These are phyloP conservation scores for Aspergillus bridgeri DNA, from an alignment of 495 filamentous ascomycete genomes.

Conservation along the genomic window DNA sequence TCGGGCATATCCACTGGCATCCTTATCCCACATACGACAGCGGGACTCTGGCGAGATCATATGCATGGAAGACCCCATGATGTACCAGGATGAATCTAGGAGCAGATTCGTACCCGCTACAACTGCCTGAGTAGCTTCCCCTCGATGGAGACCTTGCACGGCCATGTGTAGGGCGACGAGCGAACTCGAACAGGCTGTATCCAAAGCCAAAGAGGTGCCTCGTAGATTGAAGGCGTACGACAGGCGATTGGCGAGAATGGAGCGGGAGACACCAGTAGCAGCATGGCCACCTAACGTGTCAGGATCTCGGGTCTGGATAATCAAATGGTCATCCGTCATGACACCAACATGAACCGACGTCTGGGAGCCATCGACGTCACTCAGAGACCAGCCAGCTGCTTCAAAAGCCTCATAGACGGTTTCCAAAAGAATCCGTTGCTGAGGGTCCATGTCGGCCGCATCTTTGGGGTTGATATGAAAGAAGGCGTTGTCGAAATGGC, in stretches of 20 bases:
- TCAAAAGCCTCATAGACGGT: conserved; percentile 56
- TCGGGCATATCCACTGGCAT: conserved; percentile 41
- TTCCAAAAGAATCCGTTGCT: conserved; percentile 51
- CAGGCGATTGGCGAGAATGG: conserved; percentile 32
- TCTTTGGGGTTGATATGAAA: conserved; percentile 3
- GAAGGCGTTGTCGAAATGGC: conserved; percentile 3
- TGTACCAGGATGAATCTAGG: conserved; percentile 15
- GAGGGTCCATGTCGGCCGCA: conserved; percentile 28
- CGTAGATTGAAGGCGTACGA: conserved; percentile 32
- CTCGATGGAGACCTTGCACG: conserved; percentile 29
- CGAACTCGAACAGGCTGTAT: conserved; percentile 46
- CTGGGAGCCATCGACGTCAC: conserved; percentile 33
- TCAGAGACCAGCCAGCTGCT: conserved; percentile 36
- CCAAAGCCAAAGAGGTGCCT: conserved; percentile 34
- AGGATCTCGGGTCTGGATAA: conserved; percentile 33
- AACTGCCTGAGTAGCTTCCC: conserved; percentile 30
- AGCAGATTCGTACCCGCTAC: conserved; percentile 27
- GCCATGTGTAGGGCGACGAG: conserved; percentile 47
- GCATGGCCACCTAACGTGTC: conserved; percentile 37
- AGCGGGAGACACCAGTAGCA: conserved; percentile 26
- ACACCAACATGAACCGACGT: conserved; percentile 31
- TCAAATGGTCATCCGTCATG: conserved; percentile 36
- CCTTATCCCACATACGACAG: conserved; percentile 29
- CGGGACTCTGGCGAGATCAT: conserved; percentile 16
- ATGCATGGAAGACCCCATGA: conserved; percentile 2